Base-by-base conservation (phyloP, 2,329 filamentous ascomycete species). In the Emydomyces testavorans region DNA sequence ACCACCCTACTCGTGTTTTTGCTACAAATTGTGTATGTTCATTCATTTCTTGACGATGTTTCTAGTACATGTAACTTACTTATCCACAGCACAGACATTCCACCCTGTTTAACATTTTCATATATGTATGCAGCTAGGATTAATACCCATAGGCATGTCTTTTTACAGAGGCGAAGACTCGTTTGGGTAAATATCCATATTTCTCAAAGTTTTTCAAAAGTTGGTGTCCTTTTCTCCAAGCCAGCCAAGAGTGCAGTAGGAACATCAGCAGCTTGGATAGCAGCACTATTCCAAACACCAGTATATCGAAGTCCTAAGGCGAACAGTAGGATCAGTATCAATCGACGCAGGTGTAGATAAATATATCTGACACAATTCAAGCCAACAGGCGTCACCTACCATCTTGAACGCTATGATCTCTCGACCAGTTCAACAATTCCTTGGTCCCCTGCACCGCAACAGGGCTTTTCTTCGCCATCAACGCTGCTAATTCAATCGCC, bases 401-500 rank as follows among this genome's bases (percentile, higher is more conserved):
- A 56, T 94, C 87, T 38, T 76, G 77, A 23, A 94, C 78, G 1
- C 75, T 73, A 62, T 88, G 79, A 64, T 94, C 89, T 57, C 85
- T 75, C 28, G 82, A 83, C 60, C 82, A 86, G 65, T 92, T 88
- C 60, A 94, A 62, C 53, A 94, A 67, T 68, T 92, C 84, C 71
- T 94, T 94, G 6, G 88, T 94, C 4, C 85, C 82, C 69, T 87
- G 79, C 54, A 90, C 84, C 1, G 87, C 88, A 18, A 96, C 80
- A 0, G 90, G 90, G 60, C 85, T 92, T 75, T 95, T 95, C 15
- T 64, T 70, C 23, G 85, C 83, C 50, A 95, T 77, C 58, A 79
- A 57, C 8, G 60, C 66, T 0, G 82, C 86, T 58, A 85, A 60
- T 53, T 77, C 71, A 51, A 89, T 40, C 0, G 75, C 87, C 31